Percentiles rank a stretch among this genome's conserved stretches.
phyloP scores from a whole-genome alignment of 805 yeast genomes.

The Starmerella scarabaei region DNA sequence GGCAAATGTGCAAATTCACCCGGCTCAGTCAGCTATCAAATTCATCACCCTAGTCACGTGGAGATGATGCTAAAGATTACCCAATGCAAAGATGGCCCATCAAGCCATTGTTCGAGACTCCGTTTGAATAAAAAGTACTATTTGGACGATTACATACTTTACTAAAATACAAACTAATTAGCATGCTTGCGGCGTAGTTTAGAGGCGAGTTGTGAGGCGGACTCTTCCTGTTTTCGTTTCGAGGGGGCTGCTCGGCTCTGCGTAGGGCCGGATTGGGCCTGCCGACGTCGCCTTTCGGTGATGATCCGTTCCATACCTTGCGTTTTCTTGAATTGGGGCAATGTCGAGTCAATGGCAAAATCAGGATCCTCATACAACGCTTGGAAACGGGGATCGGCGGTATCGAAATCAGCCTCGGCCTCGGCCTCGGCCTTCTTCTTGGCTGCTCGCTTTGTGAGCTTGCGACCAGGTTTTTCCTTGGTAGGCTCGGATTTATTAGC shows the following conservation, averaged over 20 bases:
- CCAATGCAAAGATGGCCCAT: background rate
- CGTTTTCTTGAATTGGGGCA: constrained; percentile 81
- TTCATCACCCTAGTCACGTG: constrained; percentile 1
- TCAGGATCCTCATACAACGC: constrained; percentile 76
- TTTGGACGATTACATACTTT: background rate
- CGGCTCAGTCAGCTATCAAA: constrained; percentile 5
- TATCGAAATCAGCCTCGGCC: constrained; percentile 48
- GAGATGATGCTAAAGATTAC: background rate
- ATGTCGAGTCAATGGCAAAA: constrained; percentile 88
- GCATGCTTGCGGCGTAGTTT: constrained; percentile 8
- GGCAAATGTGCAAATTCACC: background rate
- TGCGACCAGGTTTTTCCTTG: constrained; percentile 34
- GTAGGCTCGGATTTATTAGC: constrained; percentile 56
- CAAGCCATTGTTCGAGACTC: too few species aligned
- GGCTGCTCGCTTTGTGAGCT: constrained; percentile 32
- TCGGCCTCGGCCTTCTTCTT: constrained; percentile 33
- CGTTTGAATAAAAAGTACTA: too few species aligned
- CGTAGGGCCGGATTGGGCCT: background rate
- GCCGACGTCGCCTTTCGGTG: constrained; percentile 44
- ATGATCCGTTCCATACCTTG: constrained; percentile 72
- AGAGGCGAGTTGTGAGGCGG: constrained; percentile 5
- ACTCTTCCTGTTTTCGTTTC: constrained; percentile 4
- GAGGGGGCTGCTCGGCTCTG: background rate
- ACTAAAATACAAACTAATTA: background rate
- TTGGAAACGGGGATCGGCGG: constrained; percentile 72